phyloP scores from a whole-genome alignment of 495 filamentous ascomycete genomes.

The Xylaria longipes region DNA sequence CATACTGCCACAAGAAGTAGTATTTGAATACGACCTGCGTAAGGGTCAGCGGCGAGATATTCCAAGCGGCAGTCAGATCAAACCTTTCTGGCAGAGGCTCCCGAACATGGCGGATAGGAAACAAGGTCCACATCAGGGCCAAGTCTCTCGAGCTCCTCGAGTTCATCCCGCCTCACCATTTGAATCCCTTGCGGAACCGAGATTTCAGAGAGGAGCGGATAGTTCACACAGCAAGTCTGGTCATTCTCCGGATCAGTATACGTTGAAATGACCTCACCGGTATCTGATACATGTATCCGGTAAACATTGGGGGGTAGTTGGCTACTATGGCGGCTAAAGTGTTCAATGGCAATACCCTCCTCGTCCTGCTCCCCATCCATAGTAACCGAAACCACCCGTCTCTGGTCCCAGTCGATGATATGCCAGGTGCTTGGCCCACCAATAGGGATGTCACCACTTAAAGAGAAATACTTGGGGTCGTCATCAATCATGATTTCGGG shows the following conservation, averaged over 20 bases:
- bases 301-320: neutral
- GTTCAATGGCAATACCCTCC: slow-evolving; percentile 28
- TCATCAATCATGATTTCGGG: slow-evolving; percentile 31
- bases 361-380: slow-evolving; percentile 33
- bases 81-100: neutral
- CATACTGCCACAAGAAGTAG: neutral
- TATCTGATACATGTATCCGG: slow-evolving; percentile 1
- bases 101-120: neutral
- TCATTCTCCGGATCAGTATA: slow-evolving; percentile 5
- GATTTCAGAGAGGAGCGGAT: slow-evolving; percentile 7
- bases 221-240: neutral
- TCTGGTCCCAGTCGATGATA: slow-evolving; percentile 33
- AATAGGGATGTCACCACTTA: slow-evolving; percentile 23
- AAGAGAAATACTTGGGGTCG: slow-evolving; percentile 24
- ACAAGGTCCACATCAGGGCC: neutral
- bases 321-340: slow-evolving; percentile 25
- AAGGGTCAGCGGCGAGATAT: neutral
- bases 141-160: slow-evolving; percentile 7
- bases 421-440: slow-evolving; percentile 36
- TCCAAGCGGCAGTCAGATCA: neutral
- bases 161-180: neutral
- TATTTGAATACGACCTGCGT: slow-evolving; percentile 10
- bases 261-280: neutral
- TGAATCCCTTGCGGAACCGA: neutral
- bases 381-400: slow-evolving; percentile 32